phyloP scores from a whole-genome alignment of 495 filamentous ascomycete species.

The Talaromyces liani region DNA sequence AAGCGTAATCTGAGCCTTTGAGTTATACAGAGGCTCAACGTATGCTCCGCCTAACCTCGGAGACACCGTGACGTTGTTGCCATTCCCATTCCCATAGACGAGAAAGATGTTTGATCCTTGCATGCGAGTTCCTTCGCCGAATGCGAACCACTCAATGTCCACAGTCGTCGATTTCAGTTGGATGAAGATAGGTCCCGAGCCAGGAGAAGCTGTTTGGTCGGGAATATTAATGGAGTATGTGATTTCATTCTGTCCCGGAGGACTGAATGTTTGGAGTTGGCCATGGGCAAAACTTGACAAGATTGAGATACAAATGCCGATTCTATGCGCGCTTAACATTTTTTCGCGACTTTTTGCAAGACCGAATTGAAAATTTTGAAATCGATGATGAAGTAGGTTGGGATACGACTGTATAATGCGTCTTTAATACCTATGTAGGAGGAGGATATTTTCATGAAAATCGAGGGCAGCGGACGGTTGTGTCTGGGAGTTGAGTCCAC shows the following conservation, averaged over 20 bases:
- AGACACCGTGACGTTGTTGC: conserved; percentile 52
- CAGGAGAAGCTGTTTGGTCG: conserved; percentile 10
- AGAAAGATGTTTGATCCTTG: conserved; percentile 55
- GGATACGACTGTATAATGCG: neutral
- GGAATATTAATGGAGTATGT: conserved; percentile 16
- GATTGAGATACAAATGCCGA: neutral
- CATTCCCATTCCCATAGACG: conserved; percentile 48
- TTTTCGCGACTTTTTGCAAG: neutral
- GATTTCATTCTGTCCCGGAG: conserved; percentile 10
- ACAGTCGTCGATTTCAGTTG: conserved; percentile 48
- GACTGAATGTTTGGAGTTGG: conserved; percentile 9
- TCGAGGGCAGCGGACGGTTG: neutral
- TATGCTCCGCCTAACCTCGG: conserved; percentile 44
- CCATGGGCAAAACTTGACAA: neutral
- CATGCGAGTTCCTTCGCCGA: conserved; percentile 55
- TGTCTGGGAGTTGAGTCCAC: too few relatives aligned
- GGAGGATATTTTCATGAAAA: neutral
- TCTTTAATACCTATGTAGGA: neutral
- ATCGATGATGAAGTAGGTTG: neutral
- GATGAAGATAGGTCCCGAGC: conserved; percentile 40
- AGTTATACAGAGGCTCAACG: conserved; percentile 40
- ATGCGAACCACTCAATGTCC: conserved; percentile 49
- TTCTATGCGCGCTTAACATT: neutral
- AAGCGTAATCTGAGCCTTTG: conserved; percentile 35
- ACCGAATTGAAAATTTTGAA: neutral